Evolutionary conservation across 768 basidiomycete species (phyloP), one percentile per base, ranked within the genome.

Genomic region (Naganishia vishniacii): DNA sequence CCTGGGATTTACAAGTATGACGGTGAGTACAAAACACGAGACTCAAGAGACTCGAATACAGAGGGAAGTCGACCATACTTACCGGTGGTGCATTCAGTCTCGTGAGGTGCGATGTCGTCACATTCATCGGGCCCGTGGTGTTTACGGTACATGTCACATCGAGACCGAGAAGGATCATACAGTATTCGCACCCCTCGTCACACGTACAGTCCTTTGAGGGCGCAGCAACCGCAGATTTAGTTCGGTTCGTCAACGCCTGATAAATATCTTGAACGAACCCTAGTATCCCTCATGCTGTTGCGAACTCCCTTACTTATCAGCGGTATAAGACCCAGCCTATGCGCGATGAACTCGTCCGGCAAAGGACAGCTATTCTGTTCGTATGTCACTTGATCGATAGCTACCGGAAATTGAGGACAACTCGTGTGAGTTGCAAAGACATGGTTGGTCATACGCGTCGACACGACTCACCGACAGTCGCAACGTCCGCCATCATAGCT

Each of bases 331-430:
- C 95, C 95, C 31, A 99, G 81, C 56, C 95, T 85, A 77, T 99
- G 95, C 0, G 92, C 90, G 66, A 99, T 88, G 80, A 92, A 95
- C 79, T 99, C 95, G 78, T 99, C 95, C 1, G 93, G 90, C 23
- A 99, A 80, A 3, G 95, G 93, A 1, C 89, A 86, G 4, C 91
- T 91, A 76, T 99, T 99, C 61, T 83, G 83, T 65, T 87, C 84
- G 68, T 98, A 88, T 77, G 91, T 88, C 12, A 98, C 94, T 79
- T 94, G 87, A 80, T 99, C 95, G 68, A 99, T 98, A 37, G 93
- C 95, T 97, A 72, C 23, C n/a, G 40, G 8, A 31, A 28, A 25
- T 32, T 48, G 45, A 42, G 51, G 20, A 49, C 13, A 44, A 42
- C 18, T 49, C 28, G 48, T 20, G 45, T 32, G 9, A 26, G 32